Evolutionary conservation across 257 asterid species (phyloP), one percentile per base, ranked within the genome.

Genomic region (Salvia splendens): DNA sequence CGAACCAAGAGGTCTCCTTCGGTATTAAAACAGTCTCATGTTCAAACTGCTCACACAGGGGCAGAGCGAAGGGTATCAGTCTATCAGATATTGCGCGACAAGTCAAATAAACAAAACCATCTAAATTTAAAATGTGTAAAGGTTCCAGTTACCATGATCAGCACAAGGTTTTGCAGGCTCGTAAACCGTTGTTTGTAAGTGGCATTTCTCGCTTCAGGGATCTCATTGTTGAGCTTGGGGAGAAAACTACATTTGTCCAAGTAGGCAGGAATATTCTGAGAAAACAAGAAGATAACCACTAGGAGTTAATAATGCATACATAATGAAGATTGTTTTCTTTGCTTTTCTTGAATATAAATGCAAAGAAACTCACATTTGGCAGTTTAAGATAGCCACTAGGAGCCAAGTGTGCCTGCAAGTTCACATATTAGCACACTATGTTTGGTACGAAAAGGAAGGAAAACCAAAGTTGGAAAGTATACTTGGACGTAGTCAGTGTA

Each of bases 341-440:
- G 54, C 20, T 43, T 15, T 14, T 3, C 70, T 57, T 49, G 32
- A 36, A 35, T 50, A 16, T 59, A 70, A 64, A 58, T 20, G 47
- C 14, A 35, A 16, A 38, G 43, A 55, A 33, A 84, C 98, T 87
- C 75, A 92, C 98, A 45, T 87, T 89, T 76, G 97, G 97, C 67
- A 92, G 82, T 80, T 89, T 93, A 71, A 93, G 90, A 76, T 93
- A 93, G 67, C 96, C 97, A 73, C 98, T 90, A 51, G 98, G 97
- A 82, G 97, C 98, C 83, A 93, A 78, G 86, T 93, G 97, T 49
- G 81, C 84, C 98, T 92, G 96, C 82, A 83, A 30, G 52, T 61
- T 75, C 41, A 68, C 35, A 69, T 52, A 49, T 47, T 53, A 76
- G 62, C 24, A 62, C 67, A 11, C 33, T 12, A n/a, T 30, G 15